Percentiles rank a stretch among this genome's conserved stretches.
Evolutionary conservation across 345 rosid species (phyloP).

Genomic region (Bretschneidera sinensis): DNA sequence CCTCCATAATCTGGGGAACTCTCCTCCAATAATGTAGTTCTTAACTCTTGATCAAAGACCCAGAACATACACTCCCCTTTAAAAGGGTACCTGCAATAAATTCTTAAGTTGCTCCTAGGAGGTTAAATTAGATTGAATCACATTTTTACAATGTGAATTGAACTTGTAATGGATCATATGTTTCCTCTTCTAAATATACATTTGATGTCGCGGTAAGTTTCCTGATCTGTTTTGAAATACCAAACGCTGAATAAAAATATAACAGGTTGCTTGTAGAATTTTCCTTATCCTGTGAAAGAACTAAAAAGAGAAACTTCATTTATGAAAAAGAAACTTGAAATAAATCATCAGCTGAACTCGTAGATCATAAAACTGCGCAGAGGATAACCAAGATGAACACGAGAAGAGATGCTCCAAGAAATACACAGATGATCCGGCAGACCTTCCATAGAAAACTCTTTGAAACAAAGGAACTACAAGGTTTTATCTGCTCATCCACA

Average conservation of each 20-base stretch:
- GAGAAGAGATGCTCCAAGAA: constrained; percentile 31
- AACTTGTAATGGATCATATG: background rate
- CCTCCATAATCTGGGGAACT: no score
- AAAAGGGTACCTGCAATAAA: background rate
- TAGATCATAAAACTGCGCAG: constrained; percentile 28
- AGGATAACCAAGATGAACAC: constrained; percentile 32
- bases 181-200: background rate
- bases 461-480: background rate
- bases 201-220: background rate
- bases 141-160: background rate
- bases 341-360: background rate
- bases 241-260: constrained; percentile 3
- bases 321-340: background rate
- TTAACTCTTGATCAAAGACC: background rate
- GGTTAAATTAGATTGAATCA: no score
- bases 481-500: constrained; percentile 15
- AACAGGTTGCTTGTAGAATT: background rate
- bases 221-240: background rate
- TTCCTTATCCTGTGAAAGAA: background rate
- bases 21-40: no score
- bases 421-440: constrained; percentile 19
- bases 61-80: background rate
- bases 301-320: background rate
- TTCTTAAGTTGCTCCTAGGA: background rate
- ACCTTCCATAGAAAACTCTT: constrained; percentile 18